Conservation (phyloP, 257 asterid species). For the Solanum piurae region DNA sequence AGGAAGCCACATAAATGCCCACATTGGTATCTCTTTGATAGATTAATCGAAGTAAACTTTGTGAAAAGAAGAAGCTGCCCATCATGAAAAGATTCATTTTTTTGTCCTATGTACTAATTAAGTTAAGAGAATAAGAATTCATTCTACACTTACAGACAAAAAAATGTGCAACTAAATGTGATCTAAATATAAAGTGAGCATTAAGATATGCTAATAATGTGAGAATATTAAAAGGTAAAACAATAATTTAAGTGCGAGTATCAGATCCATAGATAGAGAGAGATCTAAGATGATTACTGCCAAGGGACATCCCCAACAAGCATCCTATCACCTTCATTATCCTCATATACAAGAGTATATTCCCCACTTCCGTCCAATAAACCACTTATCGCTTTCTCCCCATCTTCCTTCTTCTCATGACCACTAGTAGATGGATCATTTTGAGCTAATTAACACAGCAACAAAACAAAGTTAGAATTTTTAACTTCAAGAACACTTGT, state of each 20-base stretch:
- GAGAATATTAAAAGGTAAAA: slow-evolving; percentile 6
- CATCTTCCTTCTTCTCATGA: slow-evolving; percentile 19
- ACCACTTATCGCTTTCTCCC: slow-evolving; percentile 38
- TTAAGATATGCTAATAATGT: not conserved
- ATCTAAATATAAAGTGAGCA: not conserved
- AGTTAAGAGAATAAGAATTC: not conserved
- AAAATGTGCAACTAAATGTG: not conserved
- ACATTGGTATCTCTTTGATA: not conserved
- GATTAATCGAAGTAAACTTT: not conserved
- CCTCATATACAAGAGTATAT: slow-evolving; percentile 92
- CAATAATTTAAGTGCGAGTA: slow-evolving; percentile 7
- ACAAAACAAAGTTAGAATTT: not conserved
- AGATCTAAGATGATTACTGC: slow-evolving; percentile 57
- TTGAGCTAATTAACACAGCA: slow-evolving; percentile 38
- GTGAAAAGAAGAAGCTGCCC: not conserved
- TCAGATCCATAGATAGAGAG: slow-evolving; percentile 7
- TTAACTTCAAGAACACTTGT: not conserved
- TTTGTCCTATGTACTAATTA: not conserved
- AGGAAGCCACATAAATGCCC: not conserved
- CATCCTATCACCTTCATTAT: slow-evolving; percentile 95
- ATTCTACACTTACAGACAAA: not conserved
- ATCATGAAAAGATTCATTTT: not conserved
- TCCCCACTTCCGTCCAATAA: slow-evolving; percentile 77
- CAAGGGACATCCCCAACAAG: slow-evolving; percentile 98
- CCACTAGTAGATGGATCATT: slow-evolving; percentile 28